Conservation (phyloP, 352 stramenopile species). For the Plasmopara halstedii region DNA sequence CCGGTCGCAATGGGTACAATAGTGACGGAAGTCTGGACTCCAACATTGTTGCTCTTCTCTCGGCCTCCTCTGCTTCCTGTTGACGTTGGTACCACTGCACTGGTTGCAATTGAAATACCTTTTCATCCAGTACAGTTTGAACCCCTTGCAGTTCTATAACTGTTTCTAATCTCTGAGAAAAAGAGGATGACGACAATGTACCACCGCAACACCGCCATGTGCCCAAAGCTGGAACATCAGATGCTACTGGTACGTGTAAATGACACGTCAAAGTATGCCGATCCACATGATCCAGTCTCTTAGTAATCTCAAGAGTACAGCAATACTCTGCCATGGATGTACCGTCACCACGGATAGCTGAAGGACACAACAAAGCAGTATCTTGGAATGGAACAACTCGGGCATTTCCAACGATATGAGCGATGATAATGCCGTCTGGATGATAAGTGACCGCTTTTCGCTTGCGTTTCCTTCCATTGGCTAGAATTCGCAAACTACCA, state of each 20-base stretch:
- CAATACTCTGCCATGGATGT: constrained; percentile 24
- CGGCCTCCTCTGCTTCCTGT: constrained; percentile 9
- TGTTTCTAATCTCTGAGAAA: constrained; percentile 6
- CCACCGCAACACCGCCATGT: constrained; percentile 20
- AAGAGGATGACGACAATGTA: constrained; percentile 11
- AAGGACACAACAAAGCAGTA: constrained; percentile 11
- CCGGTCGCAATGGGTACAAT: constrained; percentile 44
- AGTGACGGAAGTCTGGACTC: constrained; percentile 17
- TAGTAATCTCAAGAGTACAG: constrained; percentile 40
- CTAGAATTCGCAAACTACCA: not conserved
- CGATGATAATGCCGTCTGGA: constrained; percentile 21
- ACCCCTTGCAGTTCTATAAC: not conserved
- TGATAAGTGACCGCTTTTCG: constrained; percentile 14
- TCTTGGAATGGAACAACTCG: constrained; percentile 15
- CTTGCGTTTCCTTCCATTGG: constrained; percentile 22
- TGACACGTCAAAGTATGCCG: constrained; percentile 36
- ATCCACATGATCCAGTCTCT: constrained; percentile 29
- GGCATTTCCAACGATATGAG: constrained; percentile 27
- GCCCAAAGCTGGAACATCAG: constrained; percentile 15
- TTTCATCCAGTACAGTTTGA: constrained; percentile 1
- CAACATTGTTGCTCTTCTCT: constrained; percentile 5
- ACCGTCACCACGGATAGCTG: not conserved
- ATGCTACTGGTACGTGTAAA: constrained; percentile 25
- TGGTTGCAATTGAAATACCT: constrained; percentile 22
- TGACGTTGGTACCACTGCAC: constrained; percentile 20